A percentile compares a stretch with the other conserved stretches of the same genome.
phyloP scores from a whole-genome alignment of 176 grass and related monocot species.

The Oryza rufipogon region DNA sequence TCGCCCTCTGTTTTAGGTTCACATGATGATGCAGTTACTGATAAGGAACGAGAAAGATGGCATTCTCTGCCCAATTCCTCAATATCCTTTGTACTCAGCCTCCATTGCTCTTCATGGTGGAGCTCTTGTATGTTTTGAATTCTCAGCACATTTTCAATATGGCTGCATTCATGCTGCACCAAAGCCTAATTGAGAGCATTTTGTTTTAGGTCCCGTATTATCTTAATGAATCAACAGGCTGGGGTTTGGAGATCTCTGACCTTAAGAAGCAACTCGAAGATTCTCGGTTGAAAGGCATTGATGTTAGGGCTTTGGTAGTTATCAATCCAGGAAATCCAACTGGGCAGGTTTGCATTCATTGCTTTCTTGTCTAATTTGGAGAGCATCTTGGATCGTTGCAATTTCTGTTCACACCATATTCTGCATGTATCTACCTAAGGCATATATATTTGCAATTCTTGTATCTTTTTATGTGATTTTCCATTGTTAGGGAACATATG shows the following conservation, averaged over 20 bases:
- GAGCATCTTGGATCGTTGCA: conserved; percentile 8
- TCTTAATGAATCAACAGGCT: conserved; percentile 87
- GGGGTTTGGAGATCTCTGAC: conserved; percentile 93
- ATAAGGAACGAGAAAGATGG: conserved; percentile 94
- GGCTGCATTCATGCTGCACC: not conserved
- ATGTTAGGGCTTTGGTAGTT: conserved; percentile 86
- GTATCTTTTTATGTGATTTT: conserved; percentile 26
- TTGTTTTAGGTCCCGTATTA: conserved; percentile 91
- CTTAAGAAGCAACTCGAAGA: conserved; percentile 87
- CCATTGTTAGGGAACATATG: not conserved
- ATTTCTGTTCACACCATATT: conserved; percentile 8
- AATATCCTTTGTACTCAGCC: conserved; percentile 96
- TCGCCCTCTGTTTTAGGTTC: conserved; percentile 57
- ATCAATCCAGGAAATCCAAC: conserved; percentile 99
- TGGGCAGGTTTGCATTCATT: conserved; percentile 67
- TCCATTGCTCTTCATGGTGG: conserved; percentile 98
- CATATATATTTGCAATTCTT: conserved; percentile 21
- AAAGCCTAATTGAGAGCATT: conserved; percentile 22
- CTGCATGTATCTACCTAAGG: not conserved
- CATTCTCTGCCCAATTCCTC: conserved; percentile 95
- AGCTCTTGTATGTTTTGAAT: conserved; percentile 77
- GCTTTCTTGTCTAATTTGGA: not conserved
- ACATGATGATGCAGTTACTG: conserved; percentile 98
- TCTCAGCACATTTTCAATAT: not conserved
- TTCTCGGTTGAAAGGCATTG: conserved; percentile 80